Evolutionary conservation across 169 alveolate species (phyloP).

Genomic region (Cryptosporidium ryanae): DNA sequence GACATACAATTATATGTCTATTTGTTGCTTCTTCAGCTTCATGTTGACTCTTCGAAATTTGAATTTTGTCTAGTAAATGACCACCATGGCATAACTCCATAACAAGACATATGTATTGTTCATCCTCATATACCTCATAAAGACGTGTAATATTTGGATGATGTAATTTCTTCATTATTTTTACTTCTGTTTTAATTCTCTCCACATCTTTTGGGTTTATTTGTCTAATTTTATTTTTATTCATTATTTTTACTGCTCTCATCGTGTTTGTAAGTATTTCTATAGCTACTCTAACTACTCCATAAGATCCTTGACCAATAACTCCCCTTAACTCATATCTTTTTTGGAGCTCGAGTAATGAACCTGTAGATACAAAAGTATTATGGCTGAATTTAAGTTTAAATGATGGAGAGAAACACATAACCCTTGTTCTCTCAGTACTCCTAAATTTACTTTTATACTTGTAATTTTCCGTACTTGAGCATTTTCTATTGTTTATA

Average conservation of each 20-base stretch:
- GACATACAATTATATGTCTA: constrained; percentile 6
- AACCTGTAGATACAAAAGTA: constrained; percentile 45
- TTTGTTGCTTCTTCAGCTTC: background rate
- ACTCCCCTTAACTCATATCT: constrained; percentile 21
- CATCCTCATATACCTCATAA: constrained; percentile 76
- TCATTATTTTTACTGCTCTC: constrained; percentile 55
- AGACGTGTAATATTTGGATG: constrained; percentile 76
- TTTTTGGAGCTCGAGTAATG: constrained; percentile 39
- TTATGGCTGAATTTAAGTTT: constrained; percentile 52
- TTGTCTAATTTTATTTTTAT: constrained; percentile 60
- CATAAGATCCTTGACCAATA: constrained; percentile 68
- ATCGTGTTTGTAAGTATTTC: constrained; percentile 34
- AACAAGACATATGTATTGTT: constrained; percentile 66
- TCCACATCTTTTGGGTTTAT: constrained; percentile 75
- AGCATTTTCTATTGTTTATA: constrained; percentile 17
- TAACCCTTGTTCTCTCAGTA: constrained; percentile 5
- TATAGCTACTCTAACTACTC: constrained; percentile 55
- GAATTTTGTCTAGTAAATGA: constrained; percentile 68
- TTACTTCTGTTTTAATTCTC: constrained; percentile 77
- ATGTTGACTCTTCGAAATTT: background rate
- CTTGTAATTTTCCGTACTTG: constrained; percentile 38
- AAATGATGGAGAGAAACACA: constrained; percentile 62
- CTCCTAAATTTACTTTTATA: background rate
- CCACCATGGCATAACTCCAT: constrained; percentile 77
- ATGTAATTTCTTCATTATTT: constrained; percentile 72